Conservation (phyloP, 306 rosid genomes). For the Trifolium pratense region DNA sequence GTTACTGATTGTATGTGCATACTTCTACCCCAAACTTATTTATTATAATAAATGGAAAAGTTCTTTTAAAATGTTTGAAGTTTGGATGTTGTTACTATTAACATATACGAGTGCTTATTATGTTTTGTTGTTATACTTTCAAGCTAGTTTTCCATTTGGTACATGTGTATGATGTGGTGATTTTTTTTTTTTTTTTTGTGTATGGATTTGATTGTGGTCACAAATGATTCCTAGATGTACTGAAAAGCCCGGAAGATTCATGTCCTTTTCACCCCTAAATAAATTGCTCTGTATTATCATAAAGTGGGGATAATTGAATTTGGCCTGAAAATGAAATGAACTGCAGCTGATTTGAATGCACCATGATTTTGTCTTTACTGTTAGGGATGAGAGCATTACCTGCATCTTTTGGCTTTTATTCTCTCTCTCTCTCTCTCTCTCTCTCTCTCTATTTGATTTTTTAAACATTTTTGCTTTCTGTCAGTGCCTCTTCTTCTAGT, state of each 20-base stretch:
- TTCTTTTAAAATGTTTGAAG: slow-evolving; percentile 19
- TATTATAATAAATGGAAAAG: slow-evolving; percentile 18
- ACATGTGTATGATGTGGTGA: slow-evolving; percentile 37
- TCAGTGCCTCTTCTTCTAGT: slow-evolving; percentile 99
- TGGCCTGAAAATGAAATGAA: slow-evolving; percentile 32
- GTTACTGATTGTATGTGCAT: slow-evolving; percentile 88
- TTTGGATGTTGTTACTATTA: slow-evolving; percentile 32
- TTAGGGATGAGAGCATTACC: slow-evolving; percentile 24
- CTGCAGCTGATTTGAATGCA: slow-evolving; percentile 14
- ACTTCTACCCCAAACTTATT: slow-evolving; percentile 49
- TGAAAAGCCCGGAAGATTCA: neutral
- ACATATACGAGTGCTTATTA: slow-evolving; percentile 15
- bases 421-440: slow-evolving; percentile 17
- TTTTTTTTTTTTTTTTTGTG: slow-evolving; percentile 17
- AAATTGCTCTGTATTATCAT: slow-evolving; percentile 1
- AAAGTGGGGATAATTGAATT: slow-evolving; percentile 11
- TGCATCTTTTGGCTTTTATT: slow-evolving; percentile 23
- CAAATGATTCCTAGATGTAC: slow-evolving; percentile 24
- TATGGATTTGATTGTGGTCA: slow-evolving; percentile 33
- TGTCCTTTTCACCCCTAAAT: slow-evolving; percentile 20
- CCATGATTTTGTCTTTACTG: slow-evolving; percentile 15
- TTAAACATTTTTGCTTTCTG: slow-evolving; percentile 39
- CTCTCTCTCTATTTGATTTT: slow-evolving; percentile 22
- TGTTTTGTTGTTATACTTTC: slow-evolving; percentile 25
- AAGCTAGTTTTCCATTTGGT: slow-evolving; percentile 35